These are phyloP conservation scores for Teunomyces funiuensis DNA, from an alignment of 805 yeast species.

Conservation along the genomic window DNA sequence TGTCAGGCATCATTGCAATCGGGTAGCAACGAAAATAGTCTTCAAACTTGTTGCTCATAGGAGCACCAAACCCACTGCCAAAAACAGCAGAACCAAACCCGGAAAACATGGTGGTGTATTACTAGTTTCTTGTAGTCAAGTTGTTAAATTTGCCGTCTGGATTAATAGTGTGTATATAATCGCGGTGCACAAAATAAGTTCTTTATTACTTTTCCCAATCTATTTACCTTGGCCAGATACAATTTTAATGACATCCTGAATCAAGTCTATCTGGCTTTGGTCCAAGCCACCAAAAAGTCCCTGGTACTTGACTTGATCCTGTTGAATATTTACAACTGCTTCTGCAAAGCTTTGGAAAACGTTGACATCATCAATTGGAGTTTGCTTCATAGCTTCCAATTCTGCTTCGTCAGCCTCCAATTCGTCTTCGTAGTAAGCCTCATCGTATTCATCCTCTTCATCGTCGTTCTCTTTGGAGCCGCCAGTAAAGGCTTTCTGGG, in stretches of 20 bases:
- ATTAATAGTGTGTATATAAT: background rate
- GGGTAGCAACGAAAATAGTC: conserved; percentile 94
- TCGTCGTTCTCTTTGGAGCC: conserved; percentile 24
- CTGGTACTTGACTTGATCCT: conserved; percentile 50
- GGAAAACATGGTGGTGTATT: conserved; percentile 32
- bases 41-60: conserved; percentile 53
- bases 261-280: conserved; percentile 33
- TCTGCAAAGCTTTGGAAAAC: conserved; percentile 66
- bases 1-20: conserved; percentile 82
- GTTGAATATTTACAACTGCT: conserved; percentile 49
- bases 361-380: conserved; percentile 76
- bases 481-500: conserved; percentile 26
- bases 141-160: conserved; percentile 1
- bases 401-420: conserved; percentile 68
- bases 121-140: background rate
- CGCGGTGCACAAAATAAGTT: conserved; percentile 1
- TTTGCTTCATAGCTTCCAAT: conserved; percentile 78
- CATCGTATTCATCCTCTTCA: conserved; percentile 32
- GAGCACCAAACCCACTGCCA: conserved; percentile 35
- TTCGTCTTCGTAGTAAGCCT: conserved; percentile 24
- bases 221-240: conserved; percentile 10
- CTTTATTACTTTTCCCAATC: background rate
- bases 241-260: conserved; percentile 28
- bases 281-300: conserved; percentile 43
- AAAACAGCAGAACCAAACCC: conserved; percentile 42